Evolutionary conservation across 78 protist genomes (phyloP), one percentile per base, ranked within the genome.

Genomic region (Monocercomonoides exilis): DNA sequence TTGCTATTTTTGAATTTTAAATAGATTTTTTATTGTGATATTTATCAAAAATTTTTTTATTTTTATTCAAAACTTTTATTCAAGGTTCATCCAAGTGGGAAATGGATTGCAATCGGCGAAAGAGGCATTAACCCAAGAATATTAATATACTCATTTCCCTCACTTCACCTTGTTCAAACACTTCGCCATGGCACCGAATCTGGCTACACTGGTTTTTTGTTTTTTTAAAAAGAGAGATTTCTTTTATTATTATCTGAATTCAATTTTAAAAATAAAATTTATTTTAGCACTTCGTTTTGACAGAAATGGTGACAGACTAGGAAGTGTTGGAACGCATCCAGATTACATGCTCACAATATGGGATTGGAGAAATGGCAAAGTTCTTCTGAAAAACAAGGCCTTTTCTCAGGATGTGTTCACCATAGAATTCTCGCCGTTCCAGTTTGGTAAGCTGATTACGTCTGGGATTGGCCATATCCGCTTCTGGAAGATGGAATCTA

Each of bases 401-500:
- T 95, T 93, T 77, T 89, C 94, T 6, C 80, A 80, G 6, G 94
- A 91, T 45, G 88, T 93, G 33, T 92, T n/a, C 81, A 41, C 85
- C 32, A 93, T 94, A 0, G 1, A 91, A n/a, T 94, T 94, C 89
- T 79, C 87, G 0, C 92, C 94, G 2, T n/a, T 77, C 80, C n/a
- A 84, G 64, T 88, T 81, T 2, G 94, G 94, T 1, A 32, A 2
- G 36, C 94, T 95, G 45, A 64, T 77, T 70, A 93, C 97, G 1
- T 41, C 88, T 1, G 96, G 96, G 0, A 63, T 44, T 1, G 95
- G 94, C 4, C 95, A 93, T 88, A 92, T 93, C 45, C 88, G 87
- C 21, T 95, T 93, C 63, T 93, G 97, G 97, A 70, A 89, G 77
- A 93, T 94, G 95, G 95, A 95, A 3, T 0, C n/a, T 11, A 95